These are phyloP conservation scores for Grigorovia humatica DNA, from an alignment of 805 yeast species.

Conservation along the genomic window DNA sequence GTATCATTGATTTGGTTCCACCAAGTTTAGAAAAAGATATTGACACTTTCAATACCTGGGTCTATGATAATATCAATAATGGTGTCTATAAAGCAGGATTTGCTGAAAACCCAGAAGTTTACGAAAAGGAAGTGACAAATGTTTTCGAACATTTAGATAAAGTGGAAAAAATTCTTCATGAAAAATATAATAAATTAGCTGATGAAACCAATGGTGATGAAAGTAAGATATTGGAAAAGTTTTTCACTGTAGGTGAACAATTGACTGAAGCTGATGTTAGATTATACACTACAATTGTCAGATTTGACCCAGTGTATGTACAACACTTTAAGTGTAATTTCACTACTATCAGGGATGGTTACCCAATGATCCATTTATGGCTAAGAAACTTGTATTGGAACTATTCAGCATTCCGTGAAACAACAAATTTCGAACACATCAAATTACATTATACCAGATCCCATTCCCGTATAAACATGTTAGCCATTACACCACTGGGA, in stretches of 20 bases:
- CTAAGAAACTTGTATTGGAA: constrained; percentile 75
- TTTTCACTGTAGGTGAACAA: constrained; percentile 48
- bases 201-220: constrained; percentile 32
- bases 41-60: constrained; percentile 72
- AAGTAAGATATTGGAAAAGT: constrained; percentile 14
- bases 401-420: constrained; percentile 56
- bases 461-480: constrained; percentile 71
- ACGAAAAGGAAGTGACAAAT: constrained; percentile 56
- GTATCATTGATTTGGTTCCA: constrained; percentile 48
- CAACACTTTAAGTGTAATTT: constrained; percentile 93
- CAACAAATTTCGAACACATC: constrained; percentile 84
- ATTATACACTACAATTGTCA: constrained; percentile 72
- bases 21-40: constrained; percentile 40
- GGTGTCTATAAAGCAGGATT: constrained; percentile 94
- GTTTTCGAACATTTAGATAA: constrained; percentile 63
- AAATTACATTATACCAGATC: constrained; percentile 85
- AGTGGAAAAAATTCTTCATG: constrained; percentile 51
- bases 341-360: constrained; percentile 66
- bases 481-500: constrained; percentile 77
- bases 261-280: constrained; percentile 89
- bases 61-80: constrained; percentile 78
- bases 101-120: constrained; percentile 73
- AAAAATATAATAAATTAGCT: constrained; percentile 29
- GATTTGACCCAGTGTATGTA: constrained; percentile 89
- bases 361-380: constrained; percentile 74